Evolutionary conservation across 108 stramenopile genomes (phyloP).

Genomic region (Nitzschia palea): DNA sequence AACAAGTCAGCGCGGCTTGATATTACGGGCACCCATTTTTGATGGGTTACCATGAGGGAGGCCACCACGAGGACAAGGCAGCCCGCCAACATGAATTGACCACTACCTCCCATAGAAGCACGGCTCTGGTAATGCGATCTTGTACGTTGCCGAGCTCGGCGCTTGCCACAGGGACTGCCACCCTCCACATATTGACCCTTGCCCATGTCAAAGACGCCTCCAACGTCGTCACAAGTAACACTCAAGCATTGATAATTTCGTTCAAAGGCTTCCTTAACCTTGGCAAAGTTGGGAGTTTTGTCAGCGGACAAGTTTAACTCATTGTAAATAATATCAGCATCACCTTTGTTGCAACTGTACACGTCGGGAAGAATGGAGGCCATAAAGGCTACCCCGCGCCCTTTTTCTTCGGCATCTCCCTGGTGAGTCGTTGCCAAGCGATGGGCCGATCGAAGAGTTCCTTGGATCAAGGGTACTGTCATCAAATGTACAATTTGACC

Average conservation of each 20-base stretch:
- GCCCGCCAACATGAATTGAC: not conserved
- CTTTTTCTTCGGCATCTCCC: constrained; percentile 36
- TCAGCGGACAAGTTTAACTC: constrained; percentile 36
- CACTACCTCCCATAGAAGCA: not conserved
- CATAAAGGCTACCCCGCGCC: constrained; percentile 45
- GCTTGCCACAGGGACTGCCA: constrained; percentile 35
- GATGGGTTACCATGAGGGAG: not conserved
- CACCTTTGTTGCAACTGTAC: constrained; percentile 26
- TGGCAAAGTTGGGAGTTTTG: constrained; percentile 18
- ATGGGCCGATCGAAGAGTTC: constrained; percentile 46
- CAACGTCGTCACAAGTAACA: constrained; percentile 54
- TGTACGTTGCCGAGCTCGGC: not conserved
- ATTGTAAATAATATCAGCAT: constrained; percentile 47
- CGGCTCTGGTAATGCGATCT: not conserved
- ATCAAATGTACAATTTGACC: constrained; percentile 41
- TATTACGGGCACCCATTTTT: not conserved
- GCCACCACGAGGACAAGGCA: not conserved
- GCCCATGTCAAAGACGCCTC: constrained; percentile 34
- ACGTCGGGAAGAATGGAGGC: constrained; percentile 56
- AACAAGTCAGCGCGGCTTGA: not conserved
- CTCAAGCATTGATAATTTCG: constrained; percentile 45
- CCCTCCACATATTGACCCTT: constrained; percentile 25
- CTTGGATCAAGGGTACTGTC: constrained; percentile 63
- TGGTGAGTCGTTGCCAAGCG: constrained; percentile 10
- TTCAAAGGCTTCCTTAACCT: constrained; percentile 51